These are phyloP conservation scores for Pilasporangium apinafurcum DNA, from an alignment of 352 stramenopile species.

Conservation along the genomic window DNA sequence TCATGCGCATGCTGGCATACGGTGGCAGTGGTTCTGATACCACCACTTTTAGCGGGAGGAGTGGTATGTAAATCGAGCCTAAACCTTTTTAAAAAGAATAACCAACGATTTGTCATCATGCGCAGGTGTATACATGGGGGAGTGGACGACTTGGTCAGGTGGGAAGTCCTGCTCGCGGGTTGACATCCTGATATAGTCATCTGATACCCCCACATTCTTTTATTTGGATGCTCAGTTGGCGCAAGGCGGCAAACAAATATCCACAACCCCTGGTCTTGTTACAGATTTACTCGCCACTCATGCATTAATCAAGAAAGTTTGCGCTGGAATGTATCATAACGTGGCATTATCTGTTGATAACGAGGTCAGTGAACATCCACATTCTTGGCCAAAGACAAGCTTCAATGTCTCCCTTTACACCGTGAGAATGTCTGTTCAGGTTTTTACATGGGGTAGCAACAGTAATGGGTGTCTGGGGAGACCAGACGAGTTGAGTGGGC, in stretches of 20 bases:
- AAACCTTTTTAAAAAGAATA: neutral
- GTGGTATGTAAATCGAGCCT: slow-evolving; percentile 17
- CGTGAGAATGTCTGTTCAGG: slow-evolving; percentile 9
- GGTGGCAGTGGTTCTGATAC: slow-evolving; percentile 84
- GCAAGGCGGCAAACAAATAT: slow-evolving; percentile 70
- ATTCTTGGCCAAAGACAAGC: too few relatives aligned
- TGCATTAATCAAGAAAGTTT: slow-evolving; percentile 81
- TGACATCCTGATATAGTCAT: too few relatives aligned
- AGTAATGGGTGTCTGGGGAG: slow-evolving; percentile 85
- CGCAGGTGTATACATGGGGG: slow-evolving; percentile 89
- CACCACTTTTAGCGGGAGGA: slow-evolving; percentile 76
- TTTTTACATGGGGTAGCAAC: slow-evolving; percentile 94
- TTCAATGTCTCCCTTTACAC: too few relatives aligned
- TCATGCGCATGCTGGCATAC: slow-evolving; percentile 86
- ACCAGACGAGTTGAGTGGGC: slow-evolving; percentile 50
- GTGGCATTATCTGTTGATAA: slow-evolving; percentile 86
- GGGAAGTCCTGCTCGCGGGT: too few relatives aligned
- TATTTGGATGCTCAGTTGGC: slow-evolving; percentile 29
- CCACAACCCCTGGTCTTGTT: slow-evolving; percentile 62
- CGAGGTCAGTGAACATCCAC: slow-evolving; percentile 34
- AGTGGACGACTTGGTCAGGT: slow-evolving; percentile 90
- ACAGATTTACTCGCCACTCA: slow-evolving; percentile 75
- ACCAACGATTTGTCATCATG: neutral
- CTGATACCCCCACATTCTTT: neutral
- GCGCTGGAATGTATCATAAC: slow-evolving; percentile 89